phyloP scores from a whole-genome alignment of 495 filamentous ascomycete species.

The Penicillium ucsense region DNA sequence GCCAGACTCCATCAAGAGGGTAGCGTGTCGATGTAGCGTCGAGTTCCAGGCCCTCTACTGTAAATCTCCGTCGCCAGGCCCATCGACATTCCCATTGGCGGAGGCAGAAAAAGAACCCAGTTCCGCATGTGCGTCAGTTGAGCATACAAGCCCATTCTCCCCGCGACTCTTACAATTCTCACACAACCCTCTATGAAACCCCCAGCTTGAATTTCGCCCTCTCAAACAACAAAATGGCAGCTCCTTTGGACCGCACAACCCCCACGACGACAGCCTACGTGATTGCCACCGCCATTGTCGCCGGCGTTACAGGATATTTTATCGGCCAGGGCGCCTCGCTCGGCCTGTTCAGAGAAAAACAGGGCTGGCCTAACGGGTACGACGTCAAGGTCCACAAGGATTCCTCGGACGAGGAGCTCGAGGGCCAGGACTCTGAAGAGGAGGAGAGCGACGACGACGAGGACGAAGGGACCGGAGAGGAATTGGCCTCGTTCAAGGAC shows the following conservation, averaged over 20 bases:
- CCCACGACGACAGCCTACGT: slow-evolving; percentile 43
- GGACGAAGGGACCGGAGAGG: slow-evolving; percentile 31
- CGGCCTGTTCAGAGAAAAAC: slow-evolving; percentile 36
- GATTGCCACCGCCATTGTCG: slow-evolving; percentile 54
- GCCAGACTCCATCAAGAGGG: too few relatives aligned
- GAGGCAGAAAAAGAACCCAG: not conserved
- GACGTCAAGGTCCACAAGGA: slow-evolving; percentile 39
- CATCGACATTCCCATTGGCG: not conserved
- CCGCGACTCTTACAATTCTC: not conserved
- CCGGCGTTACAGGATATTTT: slow-evolving; percentile 59
- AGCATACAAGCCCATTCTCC: not conserved
- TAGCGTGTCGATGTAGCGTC: too few relatives aligned
- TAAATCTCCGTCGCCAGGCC: not conserved
- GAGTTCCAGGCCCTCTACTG: not conserved
- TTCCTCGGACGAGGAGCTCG: slow-evolving; percentile 33
- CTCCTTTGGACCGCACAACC: slow-evolving; percentile 27
- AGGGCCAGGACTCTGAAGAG: slow-evolving; percentile 15
- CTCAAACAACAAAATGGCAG: slow-evolving; percentile 25
- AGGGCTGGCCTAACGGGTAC: slow-evolving; percentile 44
- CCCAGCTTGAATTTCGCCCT: not conserved
- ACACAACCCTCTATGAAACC: not conserved
- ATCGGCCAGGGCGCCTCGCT: slow-evolving; percentile 42
- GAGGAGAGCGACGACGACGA: slow-evolving; percentile 29
- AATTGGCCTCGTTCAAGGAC: slow-evolving; percentile 36
- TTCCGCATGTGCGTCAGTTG: not conserved